Base-by-base conservation (phyloP, 352 stramenopile genomes). In the Bremia lactucae region DNA sequence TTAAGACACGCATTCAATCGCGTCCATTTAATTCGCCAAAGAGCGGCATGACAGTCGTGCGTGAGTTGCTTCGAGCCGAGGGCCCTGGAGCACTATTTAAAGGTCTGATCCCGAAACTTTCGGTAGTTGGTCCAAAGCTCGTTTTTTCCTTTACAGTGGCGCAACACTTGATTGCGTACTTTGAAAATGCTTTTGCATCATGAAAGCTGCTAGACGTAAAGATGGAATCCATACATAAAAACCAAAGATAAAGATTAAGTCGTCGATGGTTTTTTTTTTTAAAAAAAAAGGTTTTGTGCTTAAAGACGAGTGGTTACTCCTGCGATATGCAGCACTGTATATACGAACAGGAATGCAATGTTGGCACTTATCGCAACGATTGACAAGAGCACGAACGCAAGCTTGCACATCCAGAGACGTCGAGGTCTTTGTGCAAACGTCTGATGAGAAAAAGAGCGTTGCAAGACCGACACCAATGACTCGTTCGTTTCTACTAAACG, bases 91-190 rank as follows among this genome's bases (percentile, higher is more conserved):
- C 85, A 43, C 77, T 98, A 41, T 97, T 98, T 71, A 98, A 98
- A 70, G 92, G 92, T 21, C 72, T 96, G 35, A 82, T 93, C 53
- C 92, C 92, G 34, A 97, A 97, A 79, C 72, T 97, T 23, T 78
- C 93, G 16, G 87, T 97, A 8, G 89, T 97, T 33, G 92, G 90
- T 18, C 92, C 92, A 10, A 97, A 97, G 72, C 83, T 97, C 41
- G 79, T 97, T 34, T 97, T 97, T 71, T 97, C 87, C 22, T 97
- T 97, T 66, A 93, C 90, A 0, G 78, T 97, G 41, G 92, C 92
- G 43, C 92, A 97, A 61, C 87, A 96, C 52, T 63, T 96, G 18
- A 97, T 97, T 55, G 83, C 71, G 36, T 87, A 95, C 72, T 96
- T 97, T 40, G 86, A 96, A 57, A 90, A 90, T 63, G 55, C 63